Base-by-base conservation (phyloP, 129 eudicot genomes). In the Lactuca sativa region DNA sequence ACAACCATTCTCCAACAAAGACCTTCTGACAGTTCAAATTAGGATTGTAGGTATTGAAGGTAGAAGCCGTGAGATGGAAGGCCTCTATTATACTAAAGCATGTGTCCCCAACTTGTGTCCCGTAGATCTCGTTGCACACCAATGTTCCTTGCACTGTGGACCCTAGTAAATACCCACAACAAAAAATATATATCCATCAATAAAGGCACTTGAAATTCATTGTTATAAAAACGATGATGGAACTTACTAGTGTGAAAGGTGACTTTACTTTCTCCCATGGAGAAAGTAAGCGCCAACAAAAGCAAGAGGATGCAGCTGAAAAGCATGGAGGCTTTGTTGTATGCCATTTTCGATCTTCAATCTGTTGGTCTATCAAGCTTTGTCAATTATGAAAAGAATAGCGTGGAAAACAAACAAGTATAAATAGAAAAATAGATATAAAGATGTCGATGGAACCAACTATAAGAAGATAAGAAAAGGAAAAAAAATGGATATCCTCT, bases 1-100 rank as follows among this genome's bases (percentile, higher is more conserved):
- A 81, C 17, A 81, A 71, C 82, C 82, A 81, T 72, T 81, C 76
- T 18, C 82, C 82, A 36, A 77, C 82, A 62, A 81, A 77, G 48
- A 81, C 55, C 60, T 48, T 72, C 69, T 60, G 40, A 33, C 82
- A 81, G 60, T 72, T 67, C 53, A 81, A 56, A 69, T 81, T 77
- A 9, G 85, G 85, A 56, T 81, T 81, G 32, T 76, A 44, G 47
- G 75, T 30, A 43, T 10, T 53, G 71, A 81, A 81, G 41, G 53
- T 6, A 2, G 64, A 55, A 14, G 66, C 11, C 4, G 85, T 59
- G 71, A 81, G 73, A 3, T 71, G 40, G 67, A 71, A 75, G 37
- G 32, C 71, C 66, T 75, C 37, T 8, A 53, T 67, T 64, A 75
- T 62, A 40, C 74, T 64, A 53, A 54, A 75, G 59, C 84, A 80